phyloP scores from a whole-genome alignment of 257 asterid species.

The Solanum bukasovii region DNA sequence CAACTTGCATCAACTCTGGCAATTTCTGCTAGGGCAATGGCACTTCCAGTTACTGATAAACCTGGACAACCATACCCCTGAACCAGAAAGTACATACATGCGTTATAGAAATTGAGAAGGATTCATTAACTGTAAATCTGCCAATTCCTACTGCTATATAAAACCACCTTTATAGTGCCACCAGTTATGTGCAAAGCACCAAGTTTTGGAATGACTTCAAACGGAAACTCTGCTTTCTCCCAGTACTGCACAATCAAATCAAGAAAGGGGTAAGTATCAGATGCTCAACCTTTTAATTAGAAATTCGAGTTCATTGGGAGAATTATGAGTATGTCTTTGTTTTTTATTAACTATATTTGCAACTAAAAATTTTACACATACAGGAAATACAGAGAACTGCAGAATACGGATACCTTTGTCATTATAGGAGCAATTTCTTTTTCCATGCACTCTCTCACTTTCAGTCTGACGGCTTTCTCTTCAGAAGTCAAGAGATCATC shows the following conservation, averaged over 20 bases:
- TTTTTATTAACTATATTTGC: background rate
- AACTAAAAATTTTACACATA: background rate
- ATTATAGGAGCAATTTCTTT: slow-evolving; percentile 91
- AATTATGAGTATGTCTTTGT: background rate
- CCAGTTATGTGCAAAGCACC: slow-evolving; percentile 71
- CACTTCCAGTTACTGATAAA: slow-evolving; percentile 73
- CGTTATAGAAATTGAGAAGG: background rate
- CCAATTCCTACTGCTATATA: background rate
- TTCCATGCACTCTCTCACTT: slow-evolving; percentile 83
- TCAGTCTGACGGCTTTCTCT: slow-evolving; percentile 53
- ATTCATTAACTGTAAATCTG: background rate
- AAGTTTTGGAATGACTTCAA: slow-evolving; percentile 83
- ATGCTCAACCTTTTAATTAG: background rate
- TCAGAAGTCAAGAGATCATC: slow-evolving; percentile 75
- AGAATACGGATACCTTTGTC: slow-evolving; percentile 46
- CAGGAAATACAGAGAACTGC: slow-evolving; percentile 5
- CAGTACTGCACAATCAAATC: slow-evolving; percentile 51
- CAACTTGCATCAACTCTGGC: slow-evolving; percentile 99
- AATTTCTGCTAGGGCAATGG: slow-evolving; percentile 70
- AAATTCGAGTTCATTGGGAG: background rate
- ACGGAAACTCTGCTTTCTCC: slow-evolving; percentile 99
- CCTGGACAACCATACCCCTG: slow-evolving; percentile 97
- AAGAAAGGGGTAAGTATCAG: background rate
- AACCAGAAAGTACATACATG: background rate
- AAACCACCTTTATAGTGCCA: slow-evolving; percentile 74